Conservation (phyloP, 2,329 filamentous ascomycete species). For the Pseudomassariella vexata region DNA sequence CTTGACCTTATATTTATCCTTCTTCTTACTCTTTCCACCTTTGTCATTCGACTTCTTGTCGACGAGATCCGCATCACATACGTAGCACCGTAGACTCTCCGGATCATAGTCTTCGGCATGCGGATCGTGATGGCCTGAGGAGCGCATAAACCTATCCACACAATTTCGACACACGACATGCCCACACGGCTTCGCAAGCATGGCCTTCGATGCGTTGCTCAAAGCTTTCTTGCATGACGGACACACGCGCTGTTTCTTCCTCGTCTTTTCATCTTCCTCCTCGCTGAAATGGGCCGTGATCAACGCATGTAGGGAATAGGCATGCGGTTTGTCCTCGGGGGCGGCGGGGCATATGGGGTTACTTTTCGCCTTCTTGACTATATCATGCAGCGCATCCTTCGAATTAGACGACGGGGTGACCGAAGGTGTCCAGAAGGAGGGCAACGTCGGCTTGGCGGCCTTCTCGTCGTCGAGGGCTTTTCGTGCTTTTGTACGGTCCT, state of each 20-base stretch:
- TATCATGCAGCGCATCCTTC: conserved; percentile 47
- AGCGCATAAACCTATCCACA: conserved; percentile 74
- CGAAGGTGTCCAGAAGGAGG: conserved; percentile 90
- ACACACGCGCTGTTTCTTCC: conserved; percentile 50
- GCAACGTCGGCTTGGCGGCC: conserved; percentile 61
- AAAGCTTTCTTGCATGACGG: conserved; percentile 81
- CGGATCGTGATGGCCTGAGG: conserved; percentile 48
- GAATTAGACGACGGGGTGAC: conserved; percentile 66
- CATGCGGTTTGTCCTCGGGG: conserved; percentile 58
- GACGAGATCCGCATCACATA: conserved; percentile 77
- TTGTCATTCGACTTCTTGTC: conserved; percentile 29
- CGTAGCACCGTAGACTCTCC: conserved; percentile 65
- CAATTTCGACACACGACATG: conserved; percentile 87
- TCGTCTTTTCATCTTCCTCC: conserved; percentile 48
- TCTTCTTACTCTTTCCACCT: conserved; percentile 37
- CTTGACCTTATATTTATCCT: conserved; percentile 50
- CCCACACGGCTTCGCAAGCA: conserved; percentile 81
- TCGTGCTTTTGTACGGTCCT: conserved; percentile 65
- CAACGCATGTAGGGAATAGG: conserved; percentile 72
- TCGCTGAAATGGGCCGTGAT: conserved; percentile 73
- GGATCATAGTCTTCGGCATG: conserved; percentile 40
- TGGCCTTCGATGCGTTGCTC: conserved; percentile 75
- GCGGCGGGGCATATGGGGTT: conserved; percentile 75
- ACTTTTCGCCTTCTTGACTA: conserved; percentile 58
- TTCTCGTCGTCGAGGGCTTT: conserved; percentile 69